Conservation (phyloP, 2,329 filamentous ascomycete genomes). For the Madurella fahalii region DNA sequence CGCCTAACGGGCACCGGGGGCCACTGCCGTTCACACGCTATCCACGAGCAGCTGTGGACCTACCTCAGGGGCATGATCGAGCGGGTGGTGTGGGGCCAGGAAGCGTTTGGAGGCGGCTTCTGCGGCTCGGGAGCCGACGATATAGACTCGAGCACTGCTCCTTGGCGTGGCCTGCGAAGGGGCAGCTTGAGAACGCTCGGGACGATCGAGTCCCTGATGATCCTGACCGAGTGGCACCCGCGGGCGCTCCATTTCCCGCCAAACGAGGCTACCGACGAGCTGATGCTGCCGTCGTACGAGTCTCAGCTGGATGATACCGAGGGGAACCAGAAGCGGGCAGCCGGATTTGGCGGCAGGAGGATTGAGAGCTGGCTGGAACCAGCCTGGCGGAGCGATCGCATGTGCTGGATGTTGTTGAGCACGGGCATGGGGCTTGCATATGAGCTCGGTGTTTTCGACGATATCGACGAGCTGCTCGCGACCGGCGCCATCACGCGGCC, state of each 20-base stretch:
- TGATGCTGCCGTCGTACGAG: conserved; percentile 58
- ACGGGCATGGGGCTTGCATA: conserved; percentile 87
- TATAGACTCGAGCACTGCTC: conserved; percentile 61
- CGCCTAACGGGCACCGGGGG: conserved; percentile 75
- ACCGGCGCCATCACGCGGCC: conserved; percentile 56
- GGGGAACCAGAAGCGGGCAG: conserved; percentile 39
- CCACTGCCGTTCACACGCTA: conserved; percentile 78
- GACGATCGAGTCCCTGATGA: conserved; percentile 89
- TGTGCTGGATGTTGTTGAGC: conserved; percentile 97
- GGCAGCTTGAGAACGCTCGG: conserved; percentile 84
- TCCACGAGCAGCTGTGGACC: conserved; percentile 93
- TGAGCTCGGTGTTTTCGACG: conserved; percentile 92
- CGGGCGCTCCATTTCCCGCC: conserved; percentile 90
- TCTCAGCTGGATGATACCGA: conserved; percentile 37
- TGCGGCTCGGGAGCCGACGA: conserved; percentile 66
- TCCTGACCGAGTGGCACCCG: conserved; percentile 96
- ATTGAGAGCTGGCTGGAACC: conserved; percentile 97
- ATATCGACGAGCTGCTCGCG: conserved; percentile 68
- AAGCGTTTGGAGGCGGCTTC: conserved; percentile 88
- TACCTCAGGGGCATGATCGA: conserved; percentile 95
- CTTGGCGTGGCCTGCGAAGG: conserved; percentile 66
- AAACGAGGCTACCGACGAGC: conserved; percentile 67
- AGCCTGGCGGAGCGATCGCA: conserved; percentile 87
- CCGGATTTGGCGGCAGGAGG: conserved; percentile 71
- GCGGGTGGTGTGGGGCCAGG: conserved; percentile 90